Percentiles rank a stretch among this genome's conserved stretches.
Evolutionary conservation across 768 basidiomycete species (phyloP).

Genomic region (Terana coerulea): DNA sequence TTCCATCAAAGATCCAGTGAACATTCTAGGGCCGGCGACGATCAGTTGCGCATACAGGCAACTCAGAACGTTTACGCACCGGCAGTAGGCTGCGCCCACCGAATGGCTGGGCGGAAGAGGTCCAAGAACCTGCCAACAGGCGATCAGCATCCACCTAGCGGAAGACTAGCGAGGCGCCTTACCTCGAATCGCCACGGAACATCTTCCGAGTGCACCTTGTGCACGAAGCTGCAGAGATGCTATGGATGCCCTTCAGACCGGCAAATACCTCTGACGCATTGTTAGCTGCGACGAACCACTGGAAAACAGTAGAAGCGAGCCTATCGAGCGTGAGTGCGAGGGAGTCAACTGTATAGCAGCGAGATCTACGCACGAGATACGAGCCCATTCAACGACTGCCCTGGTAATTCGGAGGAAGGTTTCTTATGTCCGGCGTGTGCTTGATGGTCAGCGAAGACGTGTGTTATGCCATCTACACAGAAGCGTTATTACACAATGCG

Average conservation of each 20-base stretch:
- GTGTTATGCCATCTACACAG: constrained; percentile 78
- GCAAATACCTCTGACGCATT: constrained; percentile 87
- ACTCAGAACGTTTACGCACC: constrained; percentile 40
- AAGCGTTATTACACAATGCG: not conserved
- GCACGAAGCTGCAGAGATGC: constrained; percentile 95
- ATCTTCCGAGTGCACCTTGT: constrained; percentile 89
- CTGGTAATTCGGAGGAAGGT: constrained; percentile 79
- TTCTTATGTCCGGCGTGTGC: constrained; percentile 67
- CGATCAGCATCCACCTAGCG: not conserved
- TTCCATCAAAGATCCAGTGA: constrained; percentile 86
- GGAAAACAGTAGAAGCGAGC: constrained; percentile 94
- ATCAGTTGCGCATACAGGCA: not conserved
- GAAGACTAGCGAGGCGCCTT: constrained; percentile 16
- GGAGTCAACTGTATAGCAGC: not conserved
- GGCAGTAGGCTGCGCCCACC: constrained; percentile 91
- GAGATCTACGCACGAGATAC: constrained; percentile 62
- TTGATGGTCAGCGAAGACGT: constrained; percentile 89
- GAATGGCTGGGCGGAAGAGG: constrained; percentile 95
- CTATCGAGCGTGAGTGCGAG: constrained; percentile 38
- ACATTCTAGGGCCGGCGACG: constrained; percentile 61
- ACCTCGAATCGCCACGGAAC: constrained; percentile 94
- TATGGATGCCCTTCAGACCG: constrained; percentile 87
- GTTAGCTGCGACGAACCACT: constrained; percentile 91
- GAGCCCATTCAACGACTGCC: constrained; percentile 95
- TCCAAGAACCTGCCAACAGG: constrained; percentile 67